Conservation (phyloP, 306 rosid genomes). For the Quercus bicolor region DNA sequence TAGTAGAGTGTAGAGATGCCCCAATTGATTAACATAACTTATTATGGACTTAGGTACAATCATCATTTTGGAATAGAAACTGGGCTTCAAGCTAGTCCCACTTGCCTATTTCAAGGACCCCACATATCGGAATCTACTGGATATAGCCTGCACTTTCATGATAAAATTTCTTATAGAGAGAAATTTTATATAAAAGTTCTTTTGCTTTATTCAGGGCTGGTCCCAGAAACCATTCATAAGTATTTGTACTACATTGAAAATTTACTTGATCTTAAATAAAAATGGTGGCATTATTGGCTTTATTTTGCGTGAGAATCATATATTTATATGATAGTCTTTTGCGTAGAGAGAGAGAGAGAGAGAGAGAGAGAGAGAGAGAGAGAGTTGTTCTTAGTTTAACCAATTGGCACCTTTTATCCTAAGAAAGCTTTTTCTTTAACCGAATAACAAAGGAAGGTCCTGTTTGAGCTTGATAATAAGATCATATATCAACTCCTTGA, state of each 20-base stretch:
- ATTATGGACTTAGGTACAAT: slow-evolving; percentile 22
- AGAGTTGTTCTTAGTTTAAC: too few species aligned
- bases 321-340: too few species aligned
- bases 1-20: slow-evolving; percentile 15
- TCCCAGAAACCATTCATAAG: slow-evolving; percentile 14
- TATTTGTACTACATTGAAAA: not conserved
- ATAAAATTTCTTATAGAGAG: slow-evolving; percentile 8
- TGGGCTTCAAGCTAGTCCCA: slow-evolving; percentile 29
- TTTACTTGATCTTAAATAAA: not conserved
- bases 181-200: slow-evolving; percentile 8
- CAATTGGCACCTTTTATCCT: too few species aligned
- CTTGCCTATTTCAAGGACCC: slow-evolving; percentile 31
- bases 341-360: too few species aligned
- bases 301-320: too few species aligned
- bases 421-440: too few species aligned
- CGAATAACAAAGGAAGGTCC: too few species aligned
- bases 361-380: too few species aligned
- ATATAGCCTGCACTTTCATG: slow-evolving; percentile 38
- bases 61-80: slow-evolving; percentile 32
- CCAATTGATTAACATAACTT: slow-evolving; percentile 13
- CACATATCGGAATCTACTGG: slow-evolving; percentile 49
- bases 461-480: too few species aligned
- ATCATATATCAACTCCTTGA: too few species aligned
- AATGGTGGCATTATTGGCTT: not conserved
- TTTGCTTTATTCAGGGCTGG: slow-evolving; percentile 12